Conservation (phyloP, 805 yeast genomes). For the Candida silvicultrix region DNA sequence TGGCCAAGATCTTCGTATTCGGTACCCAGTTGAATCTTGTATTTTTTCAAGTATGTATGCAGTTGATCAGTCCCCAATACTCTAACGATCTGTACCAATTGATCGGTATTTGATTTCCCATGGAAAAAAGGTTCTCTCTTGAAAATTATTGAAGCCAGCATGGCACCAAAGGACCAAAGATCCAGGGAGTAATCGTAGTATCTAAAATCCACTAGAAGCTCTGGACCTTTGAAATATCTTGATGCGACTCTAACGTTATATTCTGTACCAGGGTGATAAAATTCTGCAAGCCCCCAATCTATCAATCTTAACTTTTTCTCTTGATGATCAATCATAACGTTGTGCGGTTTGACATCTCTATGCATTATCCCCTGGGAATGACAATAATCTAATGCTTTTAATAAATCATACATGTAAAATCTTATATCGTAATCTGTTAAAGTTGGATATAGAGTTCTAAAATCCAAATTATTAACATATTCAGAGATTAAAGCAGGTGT, state of each 20-base stretch:
- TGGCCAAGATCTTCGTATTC: conserved; percentile 78
- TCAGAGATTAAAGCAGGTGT: conserved; percentile 89
- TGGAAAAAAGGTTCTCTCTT: conserved; percentile 90
- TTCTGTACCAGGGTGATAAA: conserved; percentile 83
- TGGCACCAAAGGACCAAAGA: conserved; percentile 88
- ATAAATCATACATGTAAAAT: conserved; percentile 75
- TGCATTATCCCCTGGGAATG: conserved; percentile 96
- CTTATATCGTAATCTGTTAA: conserved; percentile 71
- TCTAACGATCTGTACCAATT: conserved; percentile 81
- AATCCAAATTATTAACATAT: conserved; percentile 78
- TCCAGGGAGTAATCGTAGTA: conserved; percentile 86
- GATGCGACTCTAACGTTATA: conserved; percentile 91
- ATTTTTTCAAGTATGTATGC: conserved; percentile 57
- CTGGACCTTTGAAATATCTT: conserved; percentile 90
- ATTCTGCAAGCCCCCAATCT: conserved; percentile 95
- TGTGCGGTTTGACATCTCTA: conserved; percentile 91
- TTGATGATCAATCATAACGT: conserved; percentile 85
- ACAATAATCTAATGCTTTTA: conserved; percentile 78
- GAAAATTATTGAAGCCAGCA: conserved; percentile 84
- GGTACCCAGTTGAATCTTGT: conserved; percentile 60
- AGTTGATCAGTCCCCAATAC: conserved; percentile 82
- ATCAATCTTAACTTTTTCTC: conserved; percentile 60
- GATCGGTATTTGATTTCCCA: conserved; percentile 88
- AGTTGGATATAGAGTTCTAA: conserved; percentile 78
- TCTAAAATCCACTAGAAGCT: conserved; percentile 73